Evolutionary conservation across 2,329 filamentous ascomycete genomes (phyloP).

Genomic region (Fusarium nelsonii): DNA sequence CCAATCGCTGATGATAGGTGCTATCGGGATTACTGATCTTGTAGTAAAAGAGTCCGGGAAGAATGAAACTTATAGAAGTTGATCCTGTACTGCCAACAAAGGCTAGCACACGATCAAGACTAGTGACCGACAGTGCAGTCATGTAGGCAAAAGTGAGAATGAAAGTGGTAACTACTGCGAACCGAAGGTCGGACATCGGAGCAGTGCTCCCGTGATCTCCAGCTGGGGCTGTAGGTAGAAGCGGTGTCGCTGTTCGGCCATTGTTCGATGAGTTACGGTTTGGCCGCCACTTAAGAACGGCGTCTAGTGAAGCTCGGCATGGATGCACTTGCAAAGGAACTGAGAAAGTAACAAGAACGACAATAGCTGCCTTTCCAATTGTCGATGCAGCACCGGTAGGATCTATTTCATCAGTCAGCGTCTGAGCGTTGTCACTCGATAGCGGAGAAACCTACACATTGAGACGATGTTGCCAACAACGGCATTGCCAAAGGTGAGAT

Average conservation of each 20-base stretch:
- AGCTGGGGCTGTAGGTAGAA: conserved; percentile 55
- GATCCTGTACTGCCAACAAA: conserved; percentile 96
- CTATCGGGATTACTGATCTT: conserved; percentile 95
- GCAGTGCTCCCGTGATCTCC: conserved; percentile 66
- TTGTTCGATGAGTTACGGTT: conserved; percentile 57
- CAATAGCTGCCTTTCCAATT: conserved; percentile 94
- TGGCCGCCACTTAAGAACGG: conserved; percentile 93
- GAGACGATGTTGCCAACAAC: conserved; percentile 93
- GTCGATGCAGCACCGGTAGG: conserved; percentile 77
- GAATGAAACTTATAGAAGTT: conserved; percentile 96
- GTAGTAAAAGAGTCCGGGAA: conserved; percentile 97
- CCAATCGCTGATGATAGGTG: conserved; percentile 83
- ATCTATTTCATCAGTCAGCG: conserved; percentile 50
- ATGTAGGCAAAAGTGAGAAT: conserved; percentile 89
- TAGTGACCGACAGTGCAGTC: conserved; percentile 90
- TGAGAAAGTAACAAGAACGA: conserved; percentile 95
- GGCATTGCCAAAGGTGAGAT: conserved; percentile 92
- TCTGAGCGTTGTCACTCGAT: background rate
- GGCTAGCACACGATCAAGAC: conserved; percentile 89
- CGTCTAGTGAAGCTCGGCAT: conserved; percentile 93
- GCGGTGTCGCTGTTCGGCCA: conserved; percentile 56
- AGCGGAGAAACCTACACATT: conserved; percentile 75
- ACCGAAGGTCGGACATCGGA: conserved; percentile 86
- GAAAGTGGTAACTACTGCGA: conserved; percentile 87
- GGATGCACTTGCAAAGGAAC: conserved; percentile 96